Percentiles rank a stretch among this genome's conserved stretches.
Evolutionary conservation across 1,139 yeast species (phyloP).

Genomic region (Debaryomycetaceae sp.): DNA sequence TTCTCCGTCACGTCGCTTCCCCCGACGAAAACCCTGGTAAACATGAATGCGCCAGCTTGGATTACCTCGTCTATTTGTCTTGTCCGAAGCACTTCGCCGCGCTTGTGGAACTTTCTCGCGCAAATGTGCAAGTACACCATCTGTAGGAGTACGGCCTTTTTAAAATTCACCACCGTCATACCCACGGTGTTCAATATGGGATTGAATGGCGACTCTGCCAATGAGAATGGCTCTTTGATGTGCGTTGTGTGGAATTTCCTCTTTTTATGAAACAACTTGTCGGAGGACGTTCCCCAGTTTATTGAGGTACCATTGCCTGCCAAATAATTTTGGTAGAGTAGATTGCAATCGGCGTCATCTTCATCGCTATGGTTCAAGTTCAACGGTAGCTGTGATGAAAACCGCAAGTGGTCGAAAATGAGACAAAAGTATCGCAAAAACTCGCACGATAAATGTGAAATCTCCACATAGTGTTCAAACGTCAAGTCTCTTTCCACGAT

Average conservation of each 20-base stretch:
- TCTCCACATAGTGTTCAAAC: slow-evolving; percentile 23
- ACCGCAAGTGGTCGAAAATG: slow-evolving; percentile 21
- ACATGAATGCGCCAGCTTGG: slow-evolving; percentile 22
- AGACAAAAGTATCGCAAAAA: slow-evolving; percentile 29
- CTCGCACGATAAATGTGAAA: slow-evolving; percentile 28
- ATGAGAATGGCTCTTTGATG: slow-evolving; percentile 9
- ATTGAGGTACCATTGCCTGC: slow-evolving; percentile 41
- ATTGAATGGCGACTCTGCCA: slow-evolving; percentile 35
- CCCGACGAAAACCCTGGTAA: slow-evolving; percentile 29
- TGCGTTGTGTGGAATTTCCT: slow-evolving; percentile 11
- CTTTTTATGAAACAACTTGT: too few relatives aligned
- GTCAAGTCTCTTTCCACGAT: slow-evolving; percentile 36
- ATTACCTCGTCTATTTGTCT: slow-evolving; percentile 17
- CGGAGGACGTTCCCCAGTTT: slow-evolving; percentile 34
- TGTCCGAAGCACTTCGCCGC: slow-evolving; percentile 10
- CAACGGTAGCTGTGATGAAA: slow-evolving; percentile 1
- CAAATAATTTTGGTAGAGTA: slow-evolving; percentile 6
- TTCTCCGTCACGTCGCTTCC: slow-evolving; percentile 39
- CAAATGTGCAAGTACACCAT: slow-evolving; percentile 35
- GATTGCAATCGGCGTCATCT: slow-evolving; percentile 4
- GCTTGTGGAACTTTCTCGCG: slow-evolving; percentile 24
- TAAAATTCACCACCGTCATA: slow-evolving; percentile 34
- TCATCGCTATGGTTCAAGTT: slow-evolving; percentile 6
- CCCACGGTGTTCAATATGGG: slow-evolving; percentile 35
- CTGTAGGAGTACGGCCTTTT: slow-evolving; percentile 33